phyloP scores from a whole-genome alignment of 1,284 basidiomycete species.

The Pseudozyma pruni region DNA sequence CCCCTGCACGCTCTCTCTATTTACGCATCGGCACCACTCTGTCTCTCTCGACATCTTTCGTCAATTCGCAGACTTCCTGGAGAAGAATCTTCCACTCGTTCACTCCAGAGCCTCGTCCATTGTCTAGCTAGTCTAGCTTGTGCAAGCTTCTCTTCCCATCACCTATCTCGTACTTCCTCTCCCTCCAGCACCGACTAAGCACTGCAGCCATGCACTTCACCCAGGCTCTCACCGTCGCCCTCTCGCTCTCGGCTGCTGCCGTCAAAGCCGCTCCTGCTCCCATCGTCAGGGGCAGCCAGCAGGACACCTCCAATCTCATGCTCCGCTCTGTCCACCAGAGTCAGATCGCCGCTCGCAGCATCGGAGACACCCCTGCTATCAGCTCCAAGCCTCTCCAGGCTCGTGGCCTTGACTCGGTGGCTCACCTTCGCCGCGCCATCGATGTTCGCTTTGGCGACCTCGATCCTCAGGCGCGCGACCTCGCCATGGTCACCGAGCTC shows the following conservation, averaged over 20 bases:
- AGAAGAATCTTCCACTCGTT: constrained; percentile 22
- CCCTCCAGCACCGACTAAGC: background rate
- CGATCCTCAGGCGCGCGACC: constrained; percentile 33
- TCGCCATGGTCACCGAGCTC: constrained; percentile 47
- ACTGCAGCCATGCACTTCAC: constrained; percentile 45
- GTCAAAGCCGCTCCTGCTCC: constrained; percentile 41
- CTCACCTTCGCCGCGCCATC: constrained; percentile 31
- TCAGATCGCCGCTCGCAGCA: constrained; percentile 23
- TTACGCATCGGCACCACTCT: constrained; percentile 1
- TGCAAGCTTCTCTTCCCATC: constrained; percentile 5
- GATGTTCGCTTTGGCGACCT: constrained; percentile 37
- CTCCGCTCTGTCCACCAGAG: constrained; percentile 27
- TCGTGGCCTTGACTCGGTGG: constrained; percentile 32
- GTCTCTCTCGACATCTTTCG: constrained; percentile 2
- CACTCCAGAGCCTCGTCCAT: constrained; percentile 11
- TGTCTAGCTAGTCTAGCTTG: constrained; percentile 38
- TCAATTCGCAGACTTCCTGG: constrained; percentile 23
- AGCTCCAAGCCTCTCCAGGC: constrained; percentile 31
- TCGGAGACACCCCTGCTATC: constrained; percentile 12
- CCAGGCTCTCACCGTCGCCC: constrained; percentile 47
- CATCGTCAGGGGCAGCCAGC: constrained; percentile 16
- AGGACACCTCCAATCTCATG: constrained; percentile 14
- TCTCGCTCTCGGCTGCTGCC: constrained; percentile 49
- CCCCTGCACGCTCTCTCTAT: constrained; percentile 8
- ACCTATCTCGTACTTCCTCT: background rate